Percentiles rank a stretch among this genome's conserved stretches.
These are phyloP conservation scores for Cucurbita argyrosperma DNA, from an alignment of 306 rosid genomes.

Conservation along the genomic window DNA sequence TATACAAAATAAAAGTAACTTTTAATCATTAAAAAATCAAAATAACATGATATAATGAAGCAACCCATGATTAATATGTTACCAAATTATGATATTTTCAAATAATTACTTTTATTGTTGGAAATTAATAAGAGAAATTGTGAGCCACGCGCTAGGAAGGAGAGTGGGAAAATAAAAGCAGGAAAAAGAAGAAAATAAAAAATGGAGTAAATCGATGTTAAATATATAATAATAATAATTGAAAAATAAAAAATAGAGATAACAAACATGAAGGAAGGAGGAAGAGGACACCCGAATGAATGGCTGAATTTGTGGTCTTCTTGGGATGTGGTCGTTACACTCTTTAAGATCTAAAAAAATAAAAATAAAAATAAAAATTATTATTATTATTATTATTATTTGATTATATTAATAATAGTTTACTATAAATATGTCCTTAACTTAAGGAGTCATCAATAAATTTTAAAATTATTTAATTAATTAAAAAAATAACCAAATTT, in stretches of 20 bases:
- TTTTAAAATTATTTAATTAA: too few species aligned
- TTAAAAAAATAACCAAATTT: too few species aligned
- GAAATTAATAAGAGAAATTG: too few species aligned
- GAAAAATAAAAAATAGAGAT: background rate
- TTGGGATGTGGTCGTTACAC: background rate
- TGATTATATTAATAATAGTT: too few species aligned
- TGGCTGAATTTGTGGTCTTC: constrained; percentile 8
- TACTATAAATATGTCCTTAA: too few species aligned
- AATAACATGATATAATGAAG: background rate
- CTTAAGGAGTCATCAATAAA: too few species aligned
- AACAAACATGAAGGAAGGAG: background rate
- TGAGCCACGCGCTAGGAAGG: background rate
- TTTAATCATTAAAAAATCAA: background rate
- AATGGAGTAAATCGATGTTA: background rate
- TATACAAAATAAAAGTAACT: background rate
- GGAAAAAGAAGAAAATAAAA: background rate
- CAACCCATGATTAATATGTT: background rate
- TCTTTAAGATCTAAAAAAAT: background rate
- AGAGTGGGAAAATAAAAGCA: background rate
- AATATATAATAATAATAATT: background rate
- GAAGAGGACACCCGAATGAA: constrained; percentile 5
- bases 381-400: too few species aligned
- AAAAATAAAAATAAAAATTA: background rate
- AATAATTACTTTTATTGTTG: background rate
- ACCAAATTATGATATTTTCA: background rate